A percentile compares a stretch with the other conserved stretches of the same genome.
Conservation (phyloP, 2,329 filamentous ascomycete genomes). For the Cladosporium sphaerospermum region DNA sequence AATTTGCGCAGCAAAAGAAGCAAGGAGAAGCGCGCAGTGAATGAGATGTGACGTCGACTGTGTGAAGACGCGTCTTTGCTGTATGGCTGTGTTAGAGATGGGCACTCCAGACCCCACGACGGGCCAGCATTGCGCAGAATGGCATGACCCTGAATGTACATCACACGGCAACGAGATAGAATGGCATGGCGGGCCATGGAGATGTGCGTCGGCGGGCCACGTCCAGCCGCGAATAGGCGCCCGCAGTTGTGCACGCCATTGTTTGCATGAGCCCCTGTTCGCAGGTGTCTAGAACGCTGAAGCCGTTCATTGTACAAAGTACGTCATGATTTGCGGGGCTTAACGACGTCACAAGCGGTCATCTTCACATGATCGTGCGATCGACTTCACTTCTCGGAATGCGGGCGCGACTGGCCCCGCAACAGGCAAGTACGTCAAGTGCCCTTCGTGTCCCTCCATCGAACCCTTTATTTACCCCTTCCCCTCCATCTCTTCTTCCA, state of each 20-base stretch:
- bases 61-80: no score
- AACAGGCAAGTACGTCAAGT: slow-evolving; percentile 2
- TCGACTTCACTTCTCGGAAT: neutral
- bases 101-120: no score
- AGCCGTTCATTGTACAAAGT: no score
- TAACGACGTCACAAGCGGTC: neutral
- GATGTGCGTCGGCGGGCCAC: neutral
- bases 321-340: no score
- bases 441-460: neutral
- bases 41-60: no score
- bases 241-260: neutral
- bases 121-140: no score
- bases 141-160: no score
- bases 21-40: no score
- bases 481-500: neutral
- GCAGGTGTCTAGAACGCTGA: neutral
- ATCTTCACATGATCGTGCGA: neutral
- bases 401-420: neutral
- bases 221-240: neutral
- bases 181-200: neutral
- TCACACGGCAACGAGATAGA: neutral
- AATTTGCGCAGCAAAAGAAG: no score
- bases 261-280: neutral
- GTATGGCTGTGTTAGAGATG: no score
- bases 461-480: slow-evolving; percentile 8